Evolutionary conservation across 108 stramenopile species (phyloP).

Genomic region (Cyclotella sp.): DNA sequence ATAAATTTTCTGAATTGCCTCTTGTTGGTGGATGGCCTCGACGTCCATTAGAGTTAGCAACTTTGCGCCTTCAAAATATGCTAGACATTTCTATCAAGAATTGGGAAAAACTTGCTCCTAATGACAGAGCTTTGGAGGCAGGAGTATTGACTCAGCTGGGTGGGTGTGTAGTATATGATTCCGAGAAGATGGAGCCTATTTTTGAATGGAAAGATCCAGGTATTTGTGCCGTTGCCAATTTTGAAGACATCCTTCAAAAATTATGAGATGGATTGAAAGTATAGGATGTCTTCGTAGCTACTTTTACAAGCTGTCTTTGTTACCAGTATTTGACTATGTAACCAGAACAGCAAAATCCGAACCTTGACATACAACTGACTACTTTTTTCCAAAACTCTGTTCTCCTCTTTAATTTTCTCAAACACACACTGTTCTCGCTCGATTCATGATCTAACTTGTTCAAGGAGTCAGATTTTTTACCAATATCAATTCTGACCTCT

Average conservation of each 20-base stretch:
- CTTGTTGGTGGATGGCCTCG: slow-evolving; percentile 87
- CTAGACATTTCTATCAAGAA: slow-evolving; percentile 82
- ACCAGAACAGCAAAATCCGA: too few species aligned
- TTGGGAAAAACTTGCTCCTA: slow-evolving; percentile 84
- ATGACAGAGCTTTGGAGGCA: slow-evolving; percentile 66
- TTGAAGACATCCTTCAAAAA: slow-evolving; percentile 75
- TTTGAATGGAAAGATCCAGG: slow-evolving; percentile 88
- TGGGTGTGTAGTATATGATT: slow-evolving; percentile 72
- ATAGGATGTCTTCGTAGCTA: too few species aligned
- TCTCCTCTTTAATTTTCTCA: too few species aligned
- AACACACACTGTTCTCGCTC: too few species aligned
- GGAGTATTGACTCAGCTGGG: slow-evolving; percentile 90
- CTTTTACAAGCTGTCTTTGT: too few species aligned
- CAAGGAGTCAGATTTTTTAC: too few species aligned
- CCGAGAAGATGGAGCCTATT: slow-evolving; percentile 40
- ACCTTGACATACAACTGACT: too few species aligned
- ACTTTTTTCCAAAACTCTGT: too few species aligned
- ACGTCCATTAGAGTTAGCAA: slow-evolving; percentile 89
- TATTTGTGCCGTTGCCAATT: slow-evolving; percentile 89
- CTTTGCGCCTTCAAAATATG: slow-evolving; percentile 91
- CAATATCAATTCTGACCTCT: too few species aligned
- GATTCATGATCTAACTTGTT: too few species aligned
- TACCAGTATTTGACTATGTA: too few species aligned
- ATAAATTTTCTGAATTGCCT: slow-evolving; percentile 84
- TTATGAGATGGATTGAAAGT: not conserved